Percentiles rank a stretch among this genome's conserved stretches.
Evolutionary conservation across 768 basidiomycete species (phyloP).

Genomic region (Mycena epipterygia): DNA sequence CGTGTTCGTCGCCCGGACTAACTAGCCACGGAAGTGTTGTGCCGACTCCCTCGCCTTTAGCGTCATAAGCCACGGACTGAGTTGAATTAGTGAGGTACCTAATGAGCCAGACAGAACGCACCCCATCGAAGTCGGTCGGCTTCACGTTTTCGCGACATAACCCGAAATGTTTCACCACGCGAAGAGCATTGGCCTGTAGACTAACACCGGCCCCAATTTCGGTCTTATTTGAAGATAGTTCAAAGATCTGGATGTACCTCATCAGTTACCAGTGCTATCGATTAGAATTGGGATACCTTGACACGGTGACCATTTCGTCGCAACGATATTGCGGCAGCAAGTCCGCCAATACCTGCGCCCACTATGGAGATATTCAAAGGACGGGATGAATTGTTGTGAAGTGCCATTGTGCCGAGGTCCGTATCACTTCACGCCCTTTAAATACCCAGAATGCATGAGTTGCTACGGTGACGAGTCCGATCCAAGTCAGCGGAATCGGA

Average conservation of each 20-base stretch:
- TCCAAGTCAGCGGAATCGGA: too few species aligned
- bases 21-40: not conserved
- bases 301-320: slow-evolving; percentile 18
- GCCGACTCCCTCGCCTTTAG: not conserved
- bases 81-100: too few species aligned
- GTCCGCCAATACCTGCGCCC: slow-evolving; percentile 27
- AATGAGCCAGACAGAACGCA: not conserved
- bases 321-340: slow-evolving; percentile 16
- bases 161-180: slow-evolving; percentile 19
- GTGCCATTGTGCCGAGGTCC: too few species aligned
- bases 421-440: too few species aligned
- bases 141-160: slow-evolving; percentile 4
- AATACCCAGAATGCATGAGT: too few species aligned
- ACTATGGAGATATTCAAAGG: slow-evolving; percentile 15
- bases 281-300: slow-evolving; percentile 5
- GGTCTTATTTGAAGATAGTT: slow-evolving; percentile 13
- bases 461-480: too few species aligned
- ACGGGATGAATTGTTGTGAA: too few species aligned
- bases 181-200: slow-evolving; percentile 14
- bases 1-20: not conserved
- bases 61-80: not conserved
- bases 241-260: slow-evolving; percentile 12
- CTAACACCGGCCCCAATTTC: slow-evolving; percentile 28
- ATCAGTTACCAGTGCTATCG: not conserved
- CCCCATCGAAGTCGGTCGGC: not conserved